phyloP scores from a whole-genome alignment of 441 rosid genomes.

The Biscutella laevigata region DNA sequence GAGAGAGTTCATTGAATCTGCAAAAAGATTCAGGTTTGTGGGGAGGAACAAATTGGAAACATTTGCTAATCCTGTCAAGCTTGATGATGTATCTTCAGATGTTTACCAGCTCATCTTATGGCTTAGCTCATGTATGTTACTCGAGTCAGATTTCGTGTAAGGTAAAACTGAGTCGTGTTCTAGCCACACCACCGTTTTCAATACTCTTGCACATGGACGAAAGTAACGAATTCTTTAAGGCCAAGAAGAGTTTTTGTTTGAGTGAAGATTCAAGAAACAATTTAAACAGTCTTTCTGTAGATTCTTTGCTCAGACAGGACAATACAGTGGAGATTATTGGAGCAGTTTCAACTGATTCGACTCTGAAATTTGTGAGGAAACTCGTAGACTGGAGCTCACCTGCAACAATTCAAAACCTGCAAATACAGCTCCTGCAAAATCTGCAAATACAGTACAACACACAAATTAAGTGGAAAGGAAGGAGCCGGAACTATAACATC shows the following conservation, averaged over 20 bases:
- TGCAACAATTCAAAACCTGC: no score
- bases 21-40: slow-evolving; percentile 9
- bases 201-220: slow-evolving; percentile 42
- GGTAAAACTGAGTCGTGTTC: slow-evolving; percentile 33
- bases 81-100: slow-evolving; percentile 41
- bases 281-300: slow-evolving; percentile 20
- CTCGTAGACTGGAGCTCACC: slow-evolving; percentile 51
- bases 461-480: no score
- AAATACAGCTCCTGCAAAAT: no score
- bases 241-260: slow-evolving; percentile 30
- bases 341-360: slow-evolving; percentile 45
- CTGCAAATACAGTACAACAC: no score
- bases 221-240: slow-evolving; percentile 33
- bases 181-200: slow-evolving; percentile 38
- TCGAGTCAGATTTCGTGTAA: slow-evolving; percentile 17
- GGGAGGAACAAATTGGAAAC: slow-evolving; percentile 1
- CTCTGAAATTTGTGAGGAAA: slow-evolving; percentile 48
- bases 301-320: slow-evolving; percentile 36
- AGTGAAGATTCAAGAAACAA: slow-evolving; percentile 20
- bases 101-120: slow-evolving; percentile 31
- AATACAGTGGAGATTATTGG: slow-evolving; percentile 66
- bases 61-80: slow-evolving; percentile 20
- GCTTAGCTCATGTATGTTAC: slow-evolving; percentile 20
- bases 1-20: no score
- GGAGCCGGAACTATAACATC: no score